Percentiles rank a stretch among this genome's conserved stretches.
These are phyloP conservation scores for Magnusiomyces sp. DNA, from an alignment of 1,139 yeast genomes.

Conservation along the genomic window DNA sequence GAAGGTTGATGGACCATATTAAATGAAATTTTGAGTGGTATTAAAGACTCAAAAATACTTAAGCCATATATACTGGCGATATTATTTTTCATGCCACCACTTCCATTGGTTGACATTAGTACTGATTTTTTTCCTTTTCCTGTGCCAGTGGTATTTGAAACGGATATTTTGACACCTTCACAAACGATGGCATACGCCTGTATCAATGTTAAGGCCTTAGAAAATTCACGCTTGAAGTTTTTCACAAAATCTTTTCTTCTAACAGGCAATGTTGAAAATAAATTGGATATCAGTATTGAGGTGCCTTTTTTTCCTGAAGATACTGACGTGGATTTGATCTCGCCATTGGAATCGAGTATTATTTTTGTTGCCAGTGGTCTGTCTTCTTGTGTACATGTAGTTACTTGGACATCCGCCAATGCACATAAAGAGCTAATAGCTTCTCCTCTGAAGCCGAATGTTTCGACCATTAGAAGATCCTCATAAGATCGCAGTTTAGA, in stretches of 20 bases:
- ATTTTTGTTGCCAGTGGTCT: constrained; percentile 54
- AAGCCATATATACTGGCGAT: constrained; percentile 65
- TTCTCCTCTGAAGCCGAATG: constrained; percentile 38
- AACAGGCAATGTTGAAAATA: constrained; percentile 57
- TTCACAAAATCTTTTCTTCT: constrained; percentile 61
- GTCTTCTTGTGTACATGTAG: constrained; percentile 44
- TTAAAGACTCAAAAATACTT: constrained; percentile 49
- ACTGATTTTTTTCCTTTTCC: constrained; percentile 18
- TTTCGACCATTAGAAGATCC: constrained; percentile 39
- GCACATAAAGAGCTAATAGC: constrained; percentile 31
- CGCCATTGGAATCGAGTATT: constrained; percentile 48
- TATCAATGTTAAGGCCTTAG: constrained; percentile 51
- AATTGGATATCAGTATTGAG: constrained; percentile 37
- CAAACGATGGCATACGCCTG: constrained; percentile 63
- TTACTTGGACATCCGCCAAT: constrained; percentile 39
- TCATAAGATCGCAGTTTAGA: constrained; percentile 59
- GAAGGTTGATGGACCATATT: constrained; percentile 1
- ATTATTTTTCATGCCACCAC: constrained; percentile 42
- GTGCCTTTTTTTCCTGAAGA: constrained; percentile 45
- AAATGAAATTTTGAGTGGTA: constrained; percentile 20
- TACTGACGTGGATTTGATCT: constrained; percentile 33
- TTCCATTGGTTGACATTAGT: constrained; percentile 39
- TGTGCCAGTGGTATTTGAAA: constrained; percentile 35
- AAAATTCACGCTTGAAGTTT: constrained; percentile 62
- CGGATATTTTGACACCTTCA: constrained; percentile 48